Conservation (phyloP, 176 grass and related monocot genomes). For the Eremochloa ophiuroides region DNA sequence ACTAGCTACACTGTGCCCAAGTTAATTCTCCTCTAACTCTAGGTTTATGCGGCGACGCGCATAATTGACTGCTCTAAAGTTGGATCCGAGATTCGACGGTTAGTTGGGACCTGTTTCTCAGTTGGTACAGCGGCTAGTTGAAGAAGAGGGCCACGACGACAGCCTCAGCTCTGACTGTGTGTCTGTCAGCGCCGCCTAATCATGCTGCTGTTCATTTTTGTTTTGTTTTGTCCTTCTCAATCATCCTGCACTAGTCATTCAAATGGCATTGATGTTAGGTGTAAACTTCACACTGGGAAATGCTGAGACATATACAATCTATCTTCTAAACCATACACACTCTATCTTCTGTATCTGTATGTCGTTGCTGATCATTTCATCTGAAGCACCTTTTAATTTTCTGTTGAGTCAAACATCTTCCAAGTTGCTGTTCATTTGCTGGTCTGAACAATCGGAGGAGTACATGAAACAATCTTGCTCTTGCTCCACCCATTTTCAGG, state of each 20-base stretch:
- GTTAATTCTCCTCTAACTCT: background rate
- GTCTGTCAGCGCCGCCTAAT: constrained; percentile 31
- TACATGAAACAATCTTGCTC: background rate
- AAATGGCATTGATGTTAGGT: no score
- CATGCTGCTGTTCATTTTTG: background rate
- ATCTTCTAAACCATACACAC: no score
- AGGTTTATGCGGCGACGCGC: background rate
- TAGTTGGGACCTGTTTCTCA: constrained; percentile 36
- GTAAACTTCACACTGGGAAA: background rate
- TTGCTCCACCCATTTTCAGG: background rate
- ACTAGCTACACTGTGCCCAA: background rate
- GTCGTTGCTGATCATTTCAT: background rate
- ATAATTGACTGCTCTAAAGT: background rate
- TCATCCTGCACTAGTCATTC: background rate
- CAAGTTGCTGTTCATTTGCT: background rate
- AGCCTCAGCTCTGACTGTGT: constrained; percentile 27
- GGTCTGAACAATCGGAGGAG: background rate
- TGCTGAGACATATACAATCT: no score
- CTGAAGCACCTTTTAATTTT: background rate
- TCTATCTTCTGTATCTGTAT: no score
- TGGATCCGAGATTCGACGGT: constrained; percentile 23
- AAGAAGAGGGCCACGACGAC: background rate
- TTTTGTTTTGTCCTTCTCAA: background rate
- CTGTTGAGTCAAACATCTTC: background rate
- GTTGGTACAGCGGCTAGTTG: background rate